Base-by-base conservation (phyloP, 1,139 yeast species). In the Pichia sp. region DNA sequence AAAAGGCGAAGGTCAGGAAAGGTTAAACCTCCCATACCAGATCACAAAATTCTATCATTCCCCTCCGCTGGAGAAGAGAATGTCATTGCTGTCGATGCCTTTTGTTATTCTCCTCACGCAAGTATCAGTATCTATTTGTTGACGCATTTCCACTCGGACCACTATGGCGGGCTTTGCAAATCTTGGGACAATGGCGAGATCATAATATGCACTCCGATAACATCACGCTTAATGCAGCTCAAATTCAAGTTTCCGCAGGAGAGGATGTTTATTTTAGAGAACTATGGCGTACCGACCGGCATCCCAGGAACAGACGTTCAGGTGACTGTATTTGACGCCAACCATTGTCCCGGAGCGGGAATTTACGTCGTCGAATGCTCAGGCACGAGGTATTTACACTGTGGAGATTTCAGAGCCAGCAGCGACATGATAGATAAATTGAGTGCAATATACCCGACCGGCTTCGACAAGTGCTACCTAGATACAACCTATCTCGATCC, bases 261-360 rank as follows among this genome's bases (percentile, higher is more conserved):
- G 0, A 74, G 78, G n/a, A 77, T 76, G 58, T 72, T 88, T 16
- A 69, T 75, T 56, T 67, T 67, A 1, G 54, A 58, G 11, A 59
- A 57, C 4, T 59, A 59, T 54, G 57, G 58, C 16, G 50, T 56
- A 26, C 65, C 76, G 29, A 59, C 59, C 5, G 59, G 63, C 26
- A 62, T 78, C 1, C 70, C 70, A 1, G 68, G 71, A 2, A 82
- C 83, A 1, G 75, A 79, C 0, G 68, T 89, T 1, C 75, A 76
- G 49, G 90, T 89, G 0, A 78, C 84, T 0, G 75, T 85, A 8
- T 71, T 87, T 8, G 89, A 88, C 59, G 99, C 98, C 0, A 92
- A 93, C 62, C 99, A 93, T 70, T 93, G 99, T 69, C 98, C 98
- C 1, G 99, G 99, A 1, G 89, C 97, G 0, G 90, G 82, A 0